phyloP scores from a whole-genome alignment of 306 rosid species.

The Gastrolobium bilobum region DNA sequence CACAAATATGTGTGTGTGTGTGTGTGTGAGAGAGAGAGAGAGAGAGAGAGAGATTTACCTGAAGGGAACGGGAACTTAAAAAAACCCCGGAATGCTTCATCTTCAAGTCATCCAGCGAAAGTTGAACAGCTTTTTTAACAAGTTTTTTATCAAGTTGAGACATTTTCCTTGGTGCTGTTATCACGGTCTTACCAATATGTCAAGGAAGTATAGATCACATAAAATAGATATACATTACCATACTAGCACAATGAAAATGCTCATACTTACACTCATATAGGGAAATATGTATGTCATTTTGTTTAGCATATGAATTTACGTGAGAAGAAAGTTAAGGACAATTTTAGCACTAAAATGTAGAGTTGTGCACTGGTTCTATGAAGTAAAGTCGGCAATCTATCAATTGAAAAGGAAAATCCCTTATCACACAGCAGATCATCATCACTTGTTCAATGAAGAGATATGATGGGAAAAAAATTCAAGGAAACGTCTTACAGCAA shows the following conservation, averaged over 20 bases:
- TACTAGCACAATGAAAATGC: slow-evolving; percentile 25
- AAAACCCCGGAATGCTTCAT: slow-evolving; percentile 75
- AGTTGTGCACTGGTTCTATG: background rate
- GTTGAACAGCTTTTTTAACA: slow-evolving; percentile 68
- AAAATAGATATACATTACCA: background rate
- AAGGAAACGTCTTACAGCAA: background rate
- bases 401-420: background rate
- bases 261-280: slow-evolving; percentile 10
- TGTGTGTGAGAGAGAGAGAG: background rate
- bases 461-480: slow-evolving; percentile 1
- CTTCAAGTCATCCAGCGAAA: slow-evolving; percentile 88
- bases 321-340: background rate
- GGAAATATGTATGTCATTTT: slow-evolving; percentile 30
- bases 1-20: background rate
- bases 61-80: slow-evolving; percentile 79
- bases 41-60: slow-evolving; percentile 57
- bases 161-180: slow-evolving; percentile 57
- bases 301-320: slow-evolving; percentile 1
- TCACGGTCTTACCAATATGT: slow-evolving; percentile 59
- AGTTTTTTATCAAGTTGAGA: slow-evolving; percentile 65
- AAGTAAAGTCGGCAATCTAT: background rate
- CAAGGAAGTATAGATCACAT: slow-evolving; percentile 64
- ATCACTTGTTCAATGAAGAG: slow-evolving; percentile 4
- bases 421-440: slow-evolving; percentile 7
- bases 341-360: slow-evolving; percentile 35